Percentiles rank a stretch among this genome's conserved stretches.
These are phyloP conservation scores for Daldinia eschscholtzii DNA, from an alignment of 2,329 filamentous ascomycete species.

Conservation along the genomic window DNA sequence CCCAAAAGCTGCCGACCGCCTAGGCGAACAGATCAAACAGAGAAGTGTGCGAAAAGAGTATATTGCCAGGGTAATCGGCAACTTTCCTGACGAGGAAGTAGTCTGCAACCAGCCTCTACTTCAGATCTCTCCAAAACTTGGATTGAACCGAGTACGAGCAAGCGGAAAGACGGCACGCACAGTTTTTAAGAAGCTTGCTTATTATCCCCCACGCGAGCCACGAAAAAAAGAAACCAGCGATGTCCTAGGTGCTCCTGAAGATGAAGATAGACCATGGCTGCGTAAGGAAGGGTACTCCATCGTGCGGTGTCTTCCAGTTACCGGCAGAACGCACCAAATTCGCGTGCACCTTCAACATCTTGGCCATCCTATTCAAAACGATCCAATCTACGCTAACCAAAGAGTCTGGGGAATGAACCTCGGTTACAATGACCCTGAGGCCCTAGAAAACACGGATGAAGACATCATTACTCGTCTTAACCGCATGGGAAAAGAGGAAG, in stretches of 20 bases:
- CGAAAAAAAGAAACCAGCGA: conserved; percentile 19
- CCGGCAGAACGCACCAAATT: conserved; percentile 93
- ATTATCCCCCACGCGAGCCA: conserved; percentile 73
- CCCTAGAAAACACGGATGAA: conserved; percentile 80
- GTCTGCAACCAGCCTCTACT: conserved; percentile 95
- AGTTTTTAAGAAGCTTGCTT: conserved; percentile 92
- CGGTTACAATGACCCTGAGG: conserved; percentile 75
- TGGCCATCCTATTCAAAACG: conserved; percentile 95
- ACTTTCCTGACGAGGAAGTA: conserved; percentile 91
- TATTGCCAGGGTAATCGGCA: conserved; percentile 87
- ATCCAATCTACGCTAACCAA: conserved; percentile 96
- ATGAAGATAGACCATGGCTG: conserved; percentile 57
- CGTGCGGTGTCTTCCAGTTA: conserved; percentile 92
- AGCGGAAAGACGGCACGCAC: conserved; percentile 91
- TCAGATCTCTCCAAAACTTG: conserved; percentile 93
- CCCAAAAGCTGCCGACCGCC: conserved; percentile 79
- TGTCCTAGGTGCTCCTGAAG: conserved; percentile 39
- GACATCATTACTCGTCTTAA: conserved; percentile 88
- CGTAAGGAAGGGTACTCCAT: conserved; percentile 88
- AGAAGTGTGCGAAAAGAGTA: conserved; percentile 96
- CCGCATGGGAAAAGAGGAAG: conserved; percentile 93
- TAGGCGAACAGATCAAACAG: conserved; percentile 80
- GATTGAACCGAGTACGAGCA: conserved; percentile 92
- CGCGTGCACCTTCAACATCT: conserved; percentile 95
- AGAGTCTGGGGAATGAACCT: conserved; percentile 88